phyloP scores from a whole-genome alignment of 2,329 filamentous ascomycete species.

The Albophoma yamanashiensis region DNA sequence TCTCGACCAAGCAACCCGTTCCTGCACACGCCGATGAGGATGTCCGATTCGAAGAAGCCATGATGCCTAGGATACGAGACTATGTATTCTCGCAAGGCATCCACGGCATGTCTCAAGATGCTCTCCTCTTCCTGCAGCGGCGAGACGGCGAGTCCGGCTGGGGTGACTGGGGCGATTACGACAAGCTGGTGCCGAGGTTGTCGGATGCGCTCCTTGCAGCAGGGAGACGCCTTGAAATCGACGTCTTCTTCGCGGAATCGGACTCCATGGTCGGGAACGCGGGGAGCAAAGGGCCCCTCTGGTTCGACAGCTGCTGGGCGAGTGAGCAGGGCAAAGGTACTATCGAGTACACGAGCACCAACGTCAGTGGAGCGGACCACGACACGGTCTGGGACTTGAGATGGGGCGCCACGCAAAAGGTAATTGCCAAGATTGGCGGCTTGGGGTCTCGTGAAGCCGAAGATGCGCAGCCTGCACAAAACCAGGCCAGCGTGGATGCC shows the following conservation, averaged over 20 bases:
- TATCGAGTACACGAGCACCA: conserved; percentile 11
- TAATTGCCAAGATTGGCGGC: conserved; percentile 8
- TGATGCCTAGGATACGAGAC: conserved; percentile 8
- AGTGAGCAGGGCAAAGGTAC: conserved; percentile 2
- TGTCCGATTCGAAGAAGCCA: conserved; percentile 10
- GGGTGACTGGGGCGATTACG: conserved; percentile 19
- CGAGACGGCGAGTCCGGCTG: conserved; percentile 9
- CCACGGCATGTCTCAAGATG: conserved; percentile 15
- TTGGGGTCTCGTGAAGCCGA: background rate
- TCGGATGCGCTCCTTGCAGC: conserved; percentile 7
- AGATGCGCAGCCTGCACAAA: background rate
- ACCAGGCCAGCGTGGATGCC: background rate
- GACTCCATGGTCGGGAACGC: conserved; percentile 17
- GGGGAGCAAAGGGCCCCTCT: conserved; percentile 12
- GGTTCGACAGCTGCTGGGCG: conserved; percentile 18
- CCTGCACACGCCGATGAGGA: background rate
- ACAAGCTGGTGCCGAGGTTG: conserved; percentile 15
- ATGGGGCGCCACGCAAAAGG: conserved; percentile 7
- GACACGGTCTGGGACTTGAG: conserved; percentile 13
- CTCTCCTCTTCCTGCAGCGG: conserved; percentile 16
- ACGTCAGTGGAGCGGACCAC: conserved; percentile 15
- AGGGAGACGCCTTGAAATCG: conserved; percentile 9
- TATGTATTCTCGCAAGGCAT: conserved; percentile 13
- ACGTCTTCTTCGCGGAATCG: conserved; percentile 17
- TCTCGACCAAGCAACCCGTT: background rate